phyloP scores from a whole-genome alignment of 2,329 filamentous ascomycete species.

The Claviceps spartinae region DNA sequence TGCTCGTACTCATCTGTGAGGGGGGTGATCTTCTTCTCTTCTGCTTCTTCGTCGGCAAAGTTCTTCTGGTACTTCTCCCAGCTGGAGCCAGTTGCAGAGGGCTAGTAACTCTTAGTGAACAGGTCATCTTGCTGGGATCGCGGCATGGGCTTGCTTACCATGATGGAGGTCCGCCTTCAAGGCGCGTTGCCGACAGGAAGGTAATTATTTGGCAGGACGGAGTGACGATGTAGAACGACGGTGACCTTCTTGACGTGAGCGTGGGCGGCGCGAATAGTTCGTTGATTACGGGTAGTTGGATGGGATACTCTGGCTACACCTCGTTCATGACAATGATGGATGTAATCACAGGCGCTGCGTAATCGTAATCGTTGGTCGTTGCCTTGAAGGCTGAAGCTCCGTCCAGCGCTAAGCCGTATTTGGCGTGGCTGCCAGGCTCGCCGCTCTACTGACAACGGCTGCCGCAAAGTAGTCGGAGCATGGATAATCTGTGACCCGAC shows the following conservation, averaged over 20 bases:
- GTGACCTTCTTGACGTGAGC: neutral
- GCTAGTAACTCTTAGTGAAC: slow-evolving; percentile 40
- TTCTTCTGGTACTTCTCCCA: slow-evolving; percentile 99
- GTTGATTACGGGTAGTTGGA: neutral
- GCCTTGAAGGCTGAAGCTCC: slow-evolving; percentile 26
- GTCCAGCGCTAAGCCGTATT: slow-evolving; percentile 12
- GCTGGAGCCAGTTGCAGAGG: slow-evolving; percentile 81
- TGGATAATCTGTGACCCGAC: slow-evolving; percentile 27
- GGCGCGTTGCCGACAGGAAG: slow-evolving; percentile 9
- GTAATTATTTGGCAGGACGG: neutral
- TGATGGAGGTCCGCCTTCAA: slow-evolving; percentile 22
- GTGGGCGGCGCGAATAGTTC: neutral
- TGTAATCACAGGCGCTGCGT: too few relatives aligned
- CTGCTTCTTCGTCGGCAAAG: slow-evolving; percentile 89
- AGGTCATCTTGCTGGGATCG: slow-evolving; percentile 2
- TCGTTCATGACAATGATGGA: neutral
- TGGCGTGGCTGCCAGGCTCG: slow-evolving; percentile 1
- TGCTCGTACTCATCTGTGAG: slow-evolving; percentile 78
- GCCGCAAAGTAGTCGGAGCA: slow-evolving; percentile 15
- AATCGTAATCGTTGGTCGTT: slow-evolving; percentile 20
- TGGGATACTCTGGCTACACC: neutral
- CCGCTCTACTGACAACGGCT: neutral
- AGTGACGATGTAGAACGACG: too few relatives aligned
- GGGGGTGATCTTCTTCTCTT: slow-evolving; percentile 99
- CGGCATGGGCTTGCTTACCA: slow-evolving; percentile 21